These are phyloP conservation scores for Geotrichum candidum DNA, from an alignment of 1,139 yeast genomes.

Conservation along the genomic window DNA sequence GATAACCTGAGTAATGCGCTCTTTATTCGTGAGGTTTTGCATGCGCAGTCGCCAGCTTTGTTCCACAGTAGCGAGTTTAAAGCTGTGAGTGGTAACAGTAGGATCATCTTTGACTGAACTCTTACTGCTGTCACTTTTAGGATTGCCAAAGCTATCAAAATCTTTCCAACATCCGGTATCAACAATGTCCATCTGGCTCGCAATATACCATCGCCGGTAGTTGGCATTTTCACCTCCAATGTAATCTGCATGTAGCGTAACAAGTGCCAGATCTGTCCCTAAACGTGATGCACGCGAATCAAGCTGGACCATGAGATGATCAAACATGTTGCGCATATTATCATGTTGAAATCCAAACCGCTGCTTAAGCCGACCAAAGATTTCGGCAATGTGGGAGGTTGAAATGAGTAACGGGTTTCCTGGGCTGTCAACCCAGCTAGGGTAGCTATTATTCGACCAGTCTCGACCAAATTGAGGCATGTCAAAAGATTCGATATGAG, in stretches of 20 bases:
- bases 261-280: slow-evolving; percentile 64
- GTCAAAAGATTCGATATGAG: slow-evolving; percentile 7
- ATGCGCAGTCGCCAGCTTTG: slow-evolving; percentile 52
- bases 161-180: slow-evolving; percentile 45
- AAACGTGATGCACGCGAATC: slow-evolving; percentile 73
- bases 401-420: slow-evolving; percentile 39
- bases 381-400: slow-evolving; percentile 51
- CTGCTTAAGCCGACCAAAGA: slow-evolving; percentile 54
- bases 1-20: slow-evolving; percentile 60
- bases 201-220: slow-evolving; percentile 67
- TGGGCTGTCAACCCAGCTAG: slow-evolving; percentile 47
- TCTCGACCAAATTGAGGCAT: slow-evolving; percentile 30
- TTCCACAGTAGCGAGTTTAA: slow-evolving; percentile 43
- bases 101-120: slow-evolving; percentile 27
- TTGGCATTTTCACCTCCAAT: slow-evolving; percentile 66
- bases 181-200: slow-evolving; percentile 53
- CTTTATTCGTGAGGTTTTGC: slow-evolving; percentile 48
- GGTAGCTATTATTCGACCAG: slow-evolving; percentile 47
- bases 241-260: slow-evolving; percentile 68
- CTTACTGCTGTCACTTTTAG: slow-evolving; percentile 19
- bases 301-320: slow-evolving; percentile 65
- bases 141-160: slow-evolving; percentile 23
- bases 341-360: slow-evolving; percentile 73
- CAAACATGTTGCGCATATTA: slow-evolving; percentile 69
- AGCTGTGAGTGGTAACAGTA: slow-evolving; percentile 17